Evolutionary conservation across 257 asterid species (phyloP).

Genomic region (Solanum lycopersicoides): DNA sequence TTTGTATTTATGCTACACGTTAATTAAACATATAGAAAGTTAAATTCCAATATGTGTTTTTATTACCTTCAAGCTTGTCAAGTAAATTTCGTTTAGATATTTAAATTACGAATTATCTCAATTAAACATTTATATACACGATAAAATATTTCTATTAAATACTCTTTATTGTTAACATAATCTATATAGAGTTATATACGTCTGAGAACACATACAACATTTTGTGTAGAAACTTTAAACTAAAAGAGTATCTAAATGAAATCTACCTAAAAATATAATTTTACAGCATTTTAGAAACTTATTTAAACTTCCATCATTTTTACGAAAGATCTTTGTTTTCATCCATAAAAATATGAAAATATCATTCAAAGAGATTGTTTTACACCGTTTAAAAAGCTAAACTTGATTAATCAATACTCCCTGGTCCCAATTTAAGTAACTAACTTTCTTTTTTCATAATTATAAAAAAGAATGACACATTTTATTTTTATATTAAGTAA

Average conservation of each 20-base stretch:
- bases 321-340: too few relatives aligned
- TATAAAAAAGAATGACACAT: too few relatives aligned
- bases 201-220: neutral
- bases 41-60: neutral
- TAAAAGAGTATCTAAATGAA: neutral
- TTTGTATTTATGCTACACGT: neutral
- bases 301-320: neutral
- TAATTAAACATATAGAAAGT: neutral
- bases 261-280: neutral
- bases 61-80: neutral
- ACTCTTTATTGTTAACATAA: neutral
- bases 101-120: neutral
- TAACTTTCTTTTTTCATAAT: too few relatives aligned
- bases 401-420: neutral
- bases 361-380: neutral
- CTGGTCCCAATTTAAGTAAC: too few relatives aligned
- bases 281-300: neutral
- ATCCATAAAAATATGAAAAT: neutral
- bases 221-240: neutral
- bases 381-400: neutral
- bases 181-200: too few relatives aligned
- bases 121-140: neutral
- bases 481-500: too few relatives aligned
- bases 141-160: neutral
- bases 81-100: neutral